These are phyloP conservation scores for Chaetomium cochliodes DNA, from an alignment of 495 filamentous ascomycete genomes.

Conservation along the genomic window DNA sequence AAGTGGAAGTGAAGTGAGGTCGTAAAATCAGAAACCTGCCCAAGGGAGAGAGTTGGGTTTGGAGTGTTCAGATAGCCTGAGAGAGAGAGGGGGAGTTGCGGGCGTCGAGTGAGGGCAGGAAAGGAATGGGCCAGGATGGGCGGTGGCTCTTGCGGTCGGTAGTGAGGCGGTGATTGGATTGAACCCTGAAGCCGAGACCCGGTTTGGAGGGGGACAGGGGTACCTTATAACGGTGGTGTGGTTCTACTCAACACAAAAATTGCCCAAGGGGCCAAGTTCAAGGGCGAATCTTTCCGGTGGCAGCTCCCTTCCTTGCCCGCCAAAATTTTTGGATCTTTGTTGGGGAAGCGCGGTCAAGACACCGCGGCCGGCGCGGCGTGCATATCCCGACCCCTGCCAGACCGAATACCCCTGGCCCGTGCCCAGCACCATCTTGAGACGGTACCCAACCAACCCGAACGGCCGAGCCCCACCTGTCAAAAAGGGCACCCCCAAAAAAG, in stretches of 20 bases:
- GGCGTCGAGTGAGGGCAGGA: neutral
- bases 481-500: conserved; percentile 7
- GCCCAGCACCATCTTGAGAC: conserved; percentile 24
- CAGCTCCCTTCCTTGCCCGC: conserved; percentile 27
- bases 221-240: neutral
- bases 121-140: neutral
- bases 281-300: conserved; percentile 19
- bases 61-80: neutral
- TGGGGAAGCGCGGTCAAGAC: conserved; percentile 34
- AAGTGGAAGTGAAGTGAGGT: neutral
- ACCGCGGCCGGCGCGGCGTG: conserved; percentile 18
- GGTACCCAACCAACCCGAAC: conserved; percentile 23
- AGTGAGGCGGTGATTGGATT: neutral
- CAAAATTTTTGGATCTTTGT: conserved; percentile 39
- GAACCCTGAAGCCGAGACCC: neutral
- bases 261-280: conserved; percentile 21
- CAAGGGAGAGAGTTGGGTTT: neutral
- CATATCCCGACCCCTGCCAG: conserved; percentile 30
- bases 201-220: conserved; percentile 12
- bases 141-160: neutral
- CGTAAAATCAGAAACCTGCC: conserved; percentile 3
- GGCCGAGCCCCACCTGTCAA: conserved; percentile 32
- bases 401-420: conserved; percentile 10
- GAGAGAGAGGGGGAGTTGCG: neutral
- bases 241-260: conserved; percentile 9